Base-by-base conservation (phyloP, 75 land plant species). In the Selaginella tamariscina region DNA sequence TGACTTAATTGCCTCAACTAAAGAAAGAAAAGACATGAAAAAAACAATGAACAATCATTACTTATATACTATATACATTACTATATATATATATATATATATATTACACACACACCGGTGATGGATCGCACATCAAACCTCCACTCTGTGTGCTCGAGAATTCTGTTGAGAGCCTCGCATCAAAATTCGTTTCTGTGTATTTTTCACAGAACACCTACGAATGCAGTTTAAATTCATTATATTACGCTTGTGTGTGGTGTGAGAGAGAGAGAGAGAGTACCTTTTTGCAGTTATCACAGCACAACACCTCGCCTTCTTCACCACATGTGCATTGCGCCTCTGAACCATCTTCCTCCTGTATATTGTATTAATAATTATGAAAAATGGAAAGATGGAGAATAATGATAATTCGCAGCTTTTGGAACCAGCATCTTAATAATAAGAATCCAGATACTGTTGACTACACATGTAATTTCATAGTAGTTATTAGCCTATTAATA, bases 241-340 rank as follows among this genome's bases (percentile, higher is more conserved):
- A n/a, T n/a, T n/a, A n/a, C n/a, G n/a, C n/a, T n/a, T n/a, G n/a
- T n/a, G n/a, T n/a, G n/a, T n/a, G n/a, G n/a, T n/a, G n/a, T n/a
- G n/a, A n/a, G n/a, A n/a, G n/a, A n/a, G n/a, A n/a, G n/a, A n/a
- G n/a, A n/a, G n/a, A n/a, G n/a, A n/a, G n/a, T 32, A 84, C 80
- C 57, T 73, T 81, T 44, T 81, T 81, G 70, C 97, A 92, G 15
- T 67, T 62, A 15, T 77, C 85, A 71, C 97, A 92, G 66, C 73
- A 77, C 29, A 86, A 56, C 27, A 92, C 68, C 24, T 77, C 79
- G 54, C 66, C 79, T 57, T 76, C 79, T 30, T 78, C 72, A 60
- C 95, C 89, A 74, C 97, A 92, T 32, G 78, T 70, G 68, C 97
- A 92, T 64, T 79, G 83, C 65, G 82, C 75, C 33, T 80, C 89